Conservation (phyloP, 2,329 filamentous ascomycete genomes). For the Nemania sp. region DNA sequence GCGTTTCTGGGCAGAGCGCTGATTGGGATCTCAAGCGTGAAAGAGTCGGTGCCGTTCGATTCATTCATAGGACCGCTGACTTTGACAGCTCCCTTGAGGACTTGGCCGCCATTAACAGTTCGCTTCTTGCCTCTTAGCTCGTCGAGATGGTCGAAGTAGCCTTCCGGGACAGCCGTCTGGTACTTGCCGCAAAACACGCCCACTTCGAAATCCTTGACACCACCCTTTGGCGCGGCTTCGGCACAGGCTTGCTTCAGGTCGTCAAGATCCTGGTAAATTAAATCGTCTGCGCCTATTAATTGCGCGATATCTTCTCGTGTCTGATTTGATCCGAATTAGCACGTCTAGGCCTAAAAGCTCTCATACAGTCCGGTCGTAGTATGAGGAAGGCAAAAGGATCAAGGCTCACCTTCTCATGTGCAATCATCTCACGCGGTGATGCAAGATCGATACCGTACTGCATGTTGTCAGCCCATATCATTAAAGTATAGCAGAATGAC, state of each 20-base stretch:
- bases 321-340: slow-evolving; percentile 13
- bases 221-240: slow-evolving; percentile 66
- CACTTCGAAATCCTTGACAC: slow-evolving; percentile 79
- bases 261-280: slow-evolving; percentile 81
- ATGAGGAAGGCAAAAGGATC: slow-evolving; percentile 45
- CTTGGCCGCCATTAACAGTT: slow-evolving; percentile 56
- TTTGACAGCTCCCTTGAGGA: slow-evolving; percentile 16
- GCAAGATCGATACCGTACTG: slow-evolving; percentile 73
- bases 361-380: not conserved
- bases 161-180: slow-evolving; percentile 80
- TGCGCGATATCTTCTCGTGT: slow-evolving; percentile 56
- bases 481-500: slow-evolving; percentile 15
- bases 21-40: slow-evolving; percentile 21
- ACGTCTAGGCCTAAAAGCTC: not conserved
- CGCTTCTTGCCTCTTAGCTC: slow-evolving; percentile 76
- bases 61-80: slow-evolving; percentile 21
- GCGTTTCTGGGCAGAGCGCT: slow-evolving; percentile 12
- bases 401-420: slow-evolving; percentile 70
- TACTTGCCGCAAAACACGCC: slow-evolving; percentile 94
- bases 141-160: slow-evolving; percentile 86
- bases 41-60: not conserved
- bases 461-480: slow-evolving; percentile 10
- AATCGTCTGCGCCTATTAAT: slow-evolving; percentile 75
- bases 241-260: slow-evolving; percentile 85
- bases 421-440: slow-evolving; percentile 76